Base-by-base conservation (phyloP, 1,284 basidiomycete genomes). In the Sanguinoderma infundibulare region DNA sequence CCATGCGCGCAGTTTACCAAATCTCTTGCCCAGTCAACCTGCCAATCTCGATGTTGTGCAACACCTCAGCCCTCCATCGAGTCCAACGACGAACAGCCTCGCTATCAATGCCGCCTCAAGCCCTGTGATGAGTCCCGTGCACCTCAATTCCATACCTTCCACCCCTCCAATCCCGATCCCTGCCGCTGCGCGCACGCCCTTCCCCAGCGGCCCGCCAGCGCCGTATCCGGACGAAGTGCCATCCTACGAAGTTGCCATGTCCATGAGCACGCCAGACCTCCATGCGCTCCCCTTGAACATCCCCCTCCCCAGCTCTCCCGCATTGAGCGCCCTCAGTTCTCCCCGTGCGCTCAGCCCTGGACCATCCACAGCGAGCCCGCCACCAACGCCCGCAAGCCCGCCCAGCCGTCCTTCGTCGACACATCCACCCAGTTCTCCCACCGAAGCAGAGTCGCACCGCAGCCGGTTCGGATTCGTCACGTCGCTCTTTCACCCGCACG, bases 401-500 rank as follows among this genome's bases (percentile, higher is more conserved):
- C 24, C 15, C 39, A 61, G 54, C 46, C 53, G 35, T n/a, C 35
- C 42, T 4, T 49, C 40, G 12, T 60, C 65, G 6, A 40, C 64
- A 22, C 40, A 39, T 35, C 51, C 61, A 24, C 38, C 51, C 9
- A 50, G n/a, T 28, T 59, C 53, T 24, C 17, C 39, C 7, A 52
- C 56, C 17, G 65, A 60, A 3, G 60, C 62, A 2, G 65, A 63
- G 26, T 61, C 65, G 5, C 62, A 59, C 7, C 65, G 65, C 10
- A 55, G 55, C 10, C 61, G 65, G 20, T 66, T 66, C 53, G 62
- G 56, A 20, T 62, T 66, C 55, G n/a, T n/a, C n/a, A 59, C 61
- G 36, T 59, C 65, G 8, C 51, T 66, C 30, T 66, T 66, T 57
- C 62, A 22, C 39, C n/a, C 52, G 3, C 40, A 49, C 12, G n/a